Evolutionary conservation across 805 yeast genomes (phyloP).

Genomic region (Starmerella sp.): DNA sequence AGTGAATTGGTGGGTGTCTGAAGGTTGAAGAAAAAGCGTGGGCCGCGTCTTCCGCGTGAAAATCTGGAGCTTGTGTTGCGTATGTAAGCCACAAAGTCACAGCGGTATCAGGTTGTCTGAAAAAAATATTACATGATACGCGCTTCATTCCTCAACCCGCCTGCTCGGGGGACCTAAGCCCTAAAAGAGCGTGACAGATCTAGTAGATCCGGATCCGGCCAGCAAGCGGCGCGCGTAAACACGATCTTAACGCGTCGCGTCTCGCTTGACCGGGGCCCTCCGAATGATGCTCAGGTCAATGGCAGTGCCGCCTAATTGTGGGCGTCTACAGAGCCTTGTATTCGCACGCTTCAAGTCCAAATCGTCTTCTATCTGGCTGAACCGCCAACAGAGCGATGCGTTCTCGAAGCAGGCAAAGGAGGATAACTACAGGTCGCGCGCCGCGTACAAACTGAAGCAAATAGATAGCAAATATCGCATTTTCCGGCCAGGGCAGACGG

Average conservation of each 20-base stretch:
- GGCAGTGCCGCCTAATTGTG: too few relatives aligned
- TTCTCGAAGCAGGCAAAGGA: slow-evolving; percentile 57
- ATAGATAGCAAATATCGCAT: slow-evolving; percentile 53
- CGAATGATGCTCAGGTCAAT: not conserved
- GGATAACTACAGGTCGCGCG: slow-evolving; percentile 62
- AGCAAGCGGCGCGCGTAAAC: not conserved
- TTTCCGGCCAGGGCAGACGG: slow-evolving; percentile 45
- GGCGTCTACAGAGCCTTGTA: not conserved
- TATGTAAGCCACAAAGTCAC: not conserved
- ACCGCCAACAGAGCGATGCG: slow-evolving; percentile 54
- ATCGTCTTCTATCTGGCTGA: slow-evolving; percentile 64
- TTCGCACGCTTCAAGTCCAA: not conserved
- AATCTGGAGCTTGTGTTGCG: not conserved
- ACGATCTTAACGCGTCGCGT: not conserved
- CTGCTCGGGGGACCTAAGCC: not conserved
- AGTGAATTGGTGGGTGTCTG: slow-evolving; percentile 23
- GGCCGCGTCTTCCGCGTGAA: not conserved
- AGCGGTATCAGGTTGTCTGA: not conserved
- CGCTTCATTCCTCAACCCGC: not conserved
- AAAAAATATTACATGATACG: too few relatives aligned
- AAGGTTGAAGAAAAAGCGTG: not conserved
- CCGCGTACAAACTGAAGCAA: slow-evolving; percentile 79
- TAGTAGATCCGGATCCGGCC: too few relatives aligned
- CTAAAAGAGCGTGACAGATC: not conserved
- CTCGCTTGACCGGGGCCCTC: not conserved